Percentiles rank a stretch among this genome's conserved stretches.
phyloP scores from a whole-genome alignment of 1,284 basidiomycete genomes.

The Pyrrhoderma lamaoense region DNA sequence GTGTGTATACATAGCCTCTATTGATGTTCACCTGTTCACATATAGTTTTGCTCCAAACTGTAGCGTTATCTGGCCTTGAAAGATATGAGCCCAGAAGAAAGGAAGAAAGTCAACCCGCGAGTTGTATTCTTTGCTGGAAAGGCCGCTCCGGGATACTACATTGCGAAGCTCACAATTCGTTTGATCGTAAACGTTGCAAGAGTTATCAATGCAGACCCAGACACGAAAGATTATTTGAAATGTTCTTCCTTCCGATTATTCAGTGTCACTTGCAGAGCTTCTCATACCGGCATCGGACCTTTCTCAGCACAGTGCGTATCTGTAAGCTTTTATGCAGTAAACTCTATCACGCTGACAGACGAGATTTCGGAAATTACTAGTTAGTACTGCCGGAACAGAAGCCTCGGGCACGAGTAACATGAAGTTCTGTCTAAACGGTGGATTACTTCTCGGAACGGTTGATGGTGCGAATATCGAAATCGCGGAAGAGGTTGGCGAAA shows the following conservation, averaged over 20 bases:
- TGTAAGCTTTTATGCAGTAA: not conserved
- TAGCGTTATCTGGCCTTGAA: slow-evolving; percentile 81
- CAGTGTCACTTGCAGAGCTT: slow-evolving; percentile 83
- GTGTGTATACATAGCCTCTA: slow-evolving; percentile 32
- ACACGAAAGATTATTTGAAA: slow-evolving; percentile 76
- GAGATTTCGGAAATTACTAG: not conserved
- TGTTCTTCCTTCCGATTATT: slow-evolving; percentile 88
- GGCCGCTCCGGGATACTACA: slow-evolving; percentile 77
- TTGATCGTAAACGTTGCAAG: slow-evolving; percentile 85
- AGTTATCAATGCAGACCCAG: slow-evolving; percentile 79
- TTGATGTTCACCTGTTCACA: not conserved
- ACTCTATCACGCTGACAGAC: not conserved
- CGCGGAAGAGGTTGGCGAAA: slow-evolving; percentile 78
- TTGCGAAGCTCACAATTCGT: slow-evolving; percentile 83
- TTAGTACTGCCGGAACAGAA: slow-evolving; percentile 91
- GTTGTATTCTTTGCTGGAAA: slow-evolving; percentile 90
- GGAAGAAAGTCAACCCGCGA: slow-evolving; percentile 73
- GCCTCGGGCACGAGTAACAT: slow-evolving; percentile 87
- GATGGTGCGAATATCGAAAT: slow-evolving; percentile 96
- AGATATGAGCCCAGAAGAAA: slow-evolving; percentile 65
- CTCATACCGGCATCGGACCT: slow-evolving; percentile 89
- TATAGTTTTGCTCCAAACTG: slow-evolving; percentile 9
- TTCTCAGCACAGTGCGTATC: slow-evolving; percentile 63
- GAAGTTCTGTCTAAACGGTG: slow-evolving; percentile 89
- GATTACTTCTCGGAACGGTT: slow-evolving; percentile 74